Base-by-base conservation (phyloP, 2,329 filamentous ascomycete species). In the Neodidymelliopsis sp. region DNA sequence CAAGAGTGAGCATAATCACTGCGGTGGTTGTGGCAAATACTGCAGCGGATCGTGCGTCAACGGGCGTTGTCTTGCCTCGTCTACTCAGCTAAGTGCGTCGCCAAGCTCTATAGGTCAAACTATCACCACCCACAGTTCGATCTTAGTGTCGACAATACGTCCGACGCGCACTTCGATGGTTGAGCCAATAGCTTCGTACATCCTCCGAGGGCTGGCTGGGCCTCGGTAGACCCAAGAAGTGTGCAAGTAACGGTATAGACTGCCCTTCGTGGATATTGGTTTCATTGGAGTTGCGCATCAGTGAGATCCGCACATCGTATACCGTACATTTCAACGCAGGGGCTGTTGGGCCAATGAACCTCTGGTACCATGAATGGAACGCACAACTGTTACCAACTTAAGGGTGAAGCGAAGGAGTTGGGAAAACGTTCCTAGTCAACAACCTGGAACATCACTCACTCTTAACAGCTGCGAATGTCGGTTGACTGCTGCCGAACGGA, bases 21-120 rank as follows among this genome's bases (percentile, higher is more conserved):
- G 34, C 25, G 40, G 40, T 35, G 35, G 34, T 11, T 50, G 47
- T 16, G 47, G 29, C 15, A 50, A 31, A 6, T 40, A 31, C 27
- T 35, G 35, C 15, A 39, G 35, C 12, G 47, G 24, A 23, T 13
- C 29, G 12, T 50, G 40, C 29, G 15, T 40, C 19, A 29, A 24
- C 8, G 35, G 18, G 16, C 36, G 12, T 15, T 44, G 40, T 43
- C n/a, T 27, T 13, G 24, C 19, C 18, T 30, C 20, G 24, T 43
- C 34, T 4, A 39, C 47, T 22, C 15, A 19, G 35, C 4, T 28
- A 7, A 13, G 7, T 22, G 23, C 18, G 24, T 39, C 39, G 18
- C 28, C 22, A 40, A 30, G 9, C 22, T 39, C 39, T 19, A 23
- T 11, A 7, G 13, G 11, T n/a, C 38, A 15, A 11, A 23, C 15